Evolutionary conservation across 805 yeast species (phyloP), one percentile per base, ranked within the genome.

Genomic region (Ogataea trehalophila): DNA sequence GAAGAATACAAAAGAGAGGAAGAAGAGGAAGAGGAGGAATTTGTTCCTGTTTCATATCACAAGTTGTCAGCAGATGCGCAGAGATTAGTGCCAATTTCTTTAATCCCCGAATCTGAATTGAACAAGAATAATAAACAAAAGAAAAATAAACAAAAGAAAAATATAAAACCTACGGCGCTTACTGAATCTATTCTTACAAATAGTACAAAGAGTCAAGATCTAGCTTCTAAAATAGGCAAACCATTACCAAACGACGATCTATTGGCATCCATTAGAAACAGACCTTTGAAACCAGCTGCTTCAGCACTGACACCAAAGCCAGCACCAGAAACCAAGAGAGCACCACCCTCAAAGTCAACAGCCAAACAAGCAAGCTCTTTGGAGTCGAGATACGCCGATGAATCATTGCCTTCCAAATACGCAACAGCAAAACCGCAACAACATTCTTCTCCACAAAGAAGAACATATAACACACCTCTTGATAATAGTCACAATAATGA

Each of bases 11-110:
- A 33, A 9, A 45, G 37, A 33, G 51, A 33, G 26, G 45, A 33
- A 35, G 48, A 40, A 2, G 47, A 42, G 23, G 41, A 36, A 13
- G 48, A 45, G 16, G 45, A 44, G 5, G 37, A 23, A 3, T 46
- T 42, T 36, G 33, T 41, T 15, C 52, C 58, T 7, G 43, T 26
- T 13, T 39, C 44, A 2, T 36, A 40, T 14, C 9, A 43, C 1
- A 20, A 45, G 44, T 41, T 56, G 6, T 51, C 59, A 7, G 39
- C 36, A 9, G 49, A 48, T 4, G 60, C 57, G 3, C 55, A 50
- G 29, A 41, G 58, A 33, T 41, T 56, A 17, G 29, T 53, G 14
- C 60, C 60, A 23, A 20, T 48, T 14, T 9, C 31, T 22, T 14
- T 13, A 1, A 43, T 44, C 3, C 46, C 34, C 9, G 31, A 26